Percentiles rank a stretch among this genome's conserved stretches.
phyloP scores from a whole-genome alignment of 169 alveolate species.

The Perkinsus chesapeaki region DNA sequence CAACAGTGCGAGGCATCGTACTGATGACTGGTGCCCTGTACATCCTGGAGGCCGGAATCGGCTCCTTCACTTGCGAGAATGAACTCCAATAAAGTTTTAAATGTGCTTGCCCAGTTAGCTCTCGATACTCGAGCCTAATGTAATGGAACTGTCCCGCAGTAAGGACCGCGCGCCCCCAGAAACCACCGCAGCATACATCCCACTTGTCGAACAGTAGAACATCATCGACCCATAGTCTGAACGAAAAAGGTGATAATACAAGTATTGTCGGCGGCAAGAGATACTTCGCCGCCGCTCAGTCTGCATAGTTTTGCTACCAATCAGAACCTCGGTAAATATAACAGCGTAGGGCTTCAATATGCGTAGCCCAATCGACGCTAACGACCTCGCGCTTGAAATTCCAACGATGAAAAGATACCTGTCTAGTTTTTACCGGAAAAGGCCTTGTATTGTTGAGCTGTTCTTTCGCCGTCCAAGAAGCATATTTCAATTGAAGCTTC shows the following conservation, averaged over 20 bases:
- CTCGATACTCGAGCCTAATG: background rate
- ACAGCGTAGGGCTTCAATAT: too few relatives aligned
- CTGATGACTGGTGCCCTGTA: background rate
- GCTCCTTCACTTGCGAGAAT: background rate
- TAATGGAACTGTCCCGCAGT: background rate
- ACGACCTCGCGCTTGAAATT: too few relatives aligned
- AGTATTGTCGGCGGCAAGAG: too few relatives aligned
- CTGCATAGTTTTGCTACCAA: too few relatives aligned
- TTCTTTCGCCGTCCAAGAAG: too few relatives aligned
- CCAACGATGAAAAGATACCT: too few relatives aligned
- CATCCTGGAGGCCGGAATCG: background rate
- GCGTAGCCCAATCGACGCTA: too few relatives aligned
- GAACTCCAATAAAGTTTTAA: background rate
- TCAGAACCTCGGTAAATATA: too few relatives aligned
- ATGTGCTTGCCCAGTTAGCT: background rate
- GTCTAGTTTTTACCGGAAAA: too few relatives aligned
- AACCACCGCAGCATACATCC: background rate
- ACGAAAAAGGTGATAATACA: background rate
- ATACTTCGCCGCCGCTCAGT: too few relatives aligned
- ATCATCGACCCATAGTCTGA: background rate
- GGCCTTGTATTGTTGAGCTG: too few relatives aligned
- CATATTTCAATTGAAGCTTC: too few relatives aligned
- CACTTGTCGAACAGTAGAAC: conserved; percentile 10
- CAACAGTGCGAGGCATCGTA: background rate
- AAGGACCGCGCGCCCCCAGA: background rate